These are phyloP conservation scores for Venturia carpophila DNA, from an alignment of 2,329 filamentous ascomycete genomes.

Conservation along the genomic window DNA sequence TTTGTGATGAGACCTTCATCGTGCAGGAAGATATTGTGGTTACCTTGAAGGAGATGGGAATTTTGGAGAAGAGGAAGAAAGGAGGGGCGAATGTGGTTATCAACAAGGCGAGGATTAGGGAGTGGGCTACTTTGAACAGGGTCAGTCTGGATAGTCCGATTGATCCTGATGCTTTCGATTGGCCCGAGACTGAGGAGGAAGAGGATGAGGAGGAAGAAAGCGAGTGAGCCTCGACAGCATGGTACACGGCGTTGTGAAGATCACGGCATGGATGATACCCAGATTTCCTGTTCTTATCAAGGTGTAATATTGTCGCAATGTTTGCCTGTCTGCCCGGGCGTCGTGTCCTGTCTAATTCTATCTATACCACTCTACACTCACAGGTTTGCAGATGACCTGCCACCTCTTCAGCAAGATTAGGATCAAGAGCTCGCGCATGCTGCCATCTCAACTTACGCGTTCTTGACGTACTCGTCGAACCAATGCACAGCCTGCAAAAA, in stretches of 20 bases:
- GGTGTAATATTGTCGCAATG: background rate
- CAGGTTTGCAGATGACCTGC: background rate
- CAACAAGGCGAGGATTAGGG: slow-evolving; percentile 51
- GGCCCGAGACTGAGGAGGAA: slow-evolving; percentile 14
- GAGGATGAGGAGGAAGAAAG: slow-evolving; percentile 5
- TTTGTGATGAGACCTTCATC: slow-evolving; percentile 76
- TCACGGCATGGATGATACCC: slow-evolving; percentile 5
- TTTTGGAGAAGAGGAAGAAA: slow-evolving; percentile 51
- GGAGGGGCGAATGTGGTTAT: slow-evolving; percentile 45
- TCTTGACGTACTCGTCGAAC: slow-evolving; percentile 59
- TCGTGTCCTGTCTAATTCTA: background rate
- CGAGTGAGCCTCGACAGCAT: background rate
- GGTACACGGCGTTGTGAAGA: background rate
- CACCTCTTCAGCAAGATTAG: background rate
- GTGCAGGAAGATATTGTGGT: slow-evolving; percentile 72
- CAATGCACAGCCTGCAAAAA: slow-evolving; percentile 70
- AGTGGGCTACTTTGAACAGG: slow-evolving; percentile 57
- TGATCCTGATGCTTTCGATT: slow-evolving; percentile 14
- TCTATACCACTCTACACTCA: background rate
- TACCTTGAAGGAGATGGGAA: slow-evolving; percentile 71
- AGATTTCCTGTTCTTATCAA: background rate
- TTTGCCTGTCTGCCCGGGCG: background rate
- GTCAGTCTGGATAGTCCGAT: slow-evolving; percentile 47
- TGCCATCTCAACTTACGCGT: slow-evolving; percentile 1
- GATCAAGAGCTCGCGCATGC: background rate